Base-by-base conservation (phyloP, 2,329 filamentous ascomycete genomes). In the Phialophora chinensis region DNA sequence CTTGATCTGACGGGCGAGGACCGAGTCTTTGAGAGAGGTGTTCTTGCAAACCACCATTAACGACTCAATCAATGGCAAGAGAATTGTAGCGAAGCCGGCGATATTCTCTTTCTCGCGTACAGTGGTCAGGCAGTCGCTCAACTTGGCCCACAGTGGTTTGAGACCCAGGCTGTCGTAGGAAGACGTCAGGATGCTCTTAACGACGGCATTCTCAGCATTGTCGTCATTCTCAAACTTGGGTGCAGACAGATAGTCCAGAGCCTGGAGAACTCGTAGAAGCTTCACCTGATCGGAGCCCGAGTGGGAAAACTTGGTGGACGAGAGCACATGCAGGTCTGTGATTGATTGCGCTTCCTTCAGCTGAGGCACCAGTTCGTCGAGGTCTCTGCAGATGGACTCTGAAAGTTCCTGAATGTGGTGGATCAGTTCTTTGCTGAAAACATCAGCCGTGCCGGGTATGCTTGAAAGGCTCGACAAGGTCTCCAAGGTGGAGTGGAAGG, bases 41-140 rank as follows among this genome's bases (percentile, higher is more conserved):
- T 98, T 98, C 83, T 98, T 99, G 86, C 96, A 99, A 31, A 99
- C 93, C 61, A 99, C 95, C 95, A 99, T 99, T 68, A 99, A 84
- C 5, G 93, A 92, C 79, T 99, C 95, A 68, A 99, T 97, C 33
- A 99, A 83, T 33, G 95, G 95, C 42, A 98, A 83, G 29, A 99
- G 85, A 70, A 98, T 98, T 0, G 94, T 98, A 33, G 95, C 96
- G 64, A 99, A 93, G 74, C 96, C 97, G 75, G 98, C 88, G 89
- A 98, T 95, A 76, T 92, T 96, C 76, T 96, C 93, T 65, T 93
- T 91, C 78, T 96, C 88, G 60, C 92, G 91, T 72, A 99, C 97
- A 8, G 92, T 90, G 65, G 87, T 88, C 62, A 99, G 84, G 76
- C 94, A 98, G 44, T 91, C 88, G 77, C 95, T 97, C 55, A 99